These are phyloP conservation scores for Fallopia convolvulus DNA, from an alignment of 148 eudicot genomes.

Conservation along the genomic window DNA sequence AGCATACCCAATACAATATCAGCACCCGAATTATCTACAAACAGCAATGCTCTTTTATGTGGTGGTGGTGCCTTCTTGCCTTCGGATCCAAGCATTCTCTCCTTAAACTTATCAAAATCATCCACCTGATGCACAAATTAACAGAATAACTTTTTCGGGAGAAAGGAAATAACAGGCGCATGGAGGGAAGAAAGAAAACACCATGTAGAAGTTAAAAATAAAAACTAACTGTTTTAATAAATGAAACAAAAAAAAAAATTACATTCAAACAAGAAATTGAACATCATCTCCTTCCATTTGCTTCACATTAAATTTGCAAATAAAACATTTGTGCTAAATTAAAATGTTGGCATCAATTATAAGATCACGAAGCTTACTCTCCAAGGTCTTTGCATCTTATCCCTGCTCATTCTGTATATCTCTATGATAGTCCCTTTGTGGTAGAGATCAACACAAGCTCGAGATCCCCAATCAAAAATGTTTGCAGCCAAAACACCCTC, in stretches of 20 bases:
- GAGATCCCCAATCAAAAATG: constrained; percentile 99
- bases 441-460: constrained; percentile 98
- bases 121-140: constrained; percentile 55
- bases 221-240: too few species aligned
- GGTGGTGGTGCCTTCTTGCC: constrained; percentile 38
- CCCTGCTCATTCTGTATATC: constrained; percentile 96
- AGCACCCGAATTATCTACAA: constrained; percentile 95
- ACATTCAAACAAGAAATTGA: too few species aligned
- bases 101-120: constrained; percentile 80
- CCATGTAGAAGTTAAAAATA: not conserved
- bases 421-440: constrained; percentile 95
- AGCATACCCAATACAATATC: constrained; percentile 92
- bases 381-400: constrained; percentile 98
- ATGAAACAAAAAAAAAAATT: too few species aligned
- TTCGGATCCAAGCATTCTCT: constrained; percentile 65
- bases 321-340: not conserved
- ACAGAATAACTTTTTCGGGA: constrained; percentile 6
- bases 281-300: not conserved
- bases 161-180: not conserved
- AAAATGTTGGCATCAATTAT: not conserved
- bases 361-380: constrained; percentile 37
- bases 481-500: constrained; percentile 99
- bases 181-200: not conserved
- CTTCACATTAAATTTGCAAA: not conserved
- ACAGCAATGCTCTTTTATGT: constrained; percentile 82